phyloP scores from a whole-genome alignment of 768 basidiomycete genomes.

The Pleurotus salmoneostramineus region DNA sequence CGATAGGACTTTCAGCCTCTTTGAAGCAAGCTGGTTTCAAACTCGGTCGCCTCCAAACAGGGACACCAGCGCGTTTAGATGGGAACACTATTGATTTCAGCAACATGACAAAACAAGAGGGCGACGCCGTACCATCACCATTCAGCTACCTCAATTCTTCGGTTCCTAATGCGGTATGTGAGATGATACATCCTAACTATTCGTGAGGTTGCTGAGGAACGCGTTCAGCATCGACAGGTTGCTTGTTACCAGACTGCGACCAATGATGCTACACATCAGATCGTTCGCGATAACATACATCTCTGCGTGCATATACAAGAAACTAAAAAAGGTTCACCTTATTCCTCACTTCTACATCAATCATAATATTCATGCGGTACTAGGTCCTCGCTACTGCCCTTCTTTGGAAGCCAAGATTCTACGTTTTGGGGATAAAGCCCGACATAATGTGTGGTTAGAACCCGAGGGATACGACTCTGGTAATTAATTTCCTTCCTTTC shows the following conservation, averaged over 20 bases:
- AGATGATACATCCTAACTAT: background rate
- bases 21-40: conserved; percentile 73
- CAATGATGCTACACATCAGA: conserved; percentile 64
- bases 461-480: conserved; percentile 91
- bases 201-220: background rate
- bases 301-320: conserved; percentile 84
- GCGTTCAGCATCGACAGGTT: conserved; percentile 63
- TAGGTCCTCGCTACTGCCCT: conserved; percentile 90
- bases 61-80: conserved; percentile 81
- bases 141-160: conserved; percentile 72
- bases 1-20: conserved; percentile 72
- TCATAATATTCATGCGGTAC: background rate
- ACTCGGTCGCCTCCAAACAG: conserved; percentile 79
- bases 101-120: conserved; percentile 57
- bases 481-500: conserved; percentile 19
- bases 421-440: conserved; percentile 67
- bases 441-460: conserved; percentile 84
- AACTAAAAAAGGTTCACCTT: conserved; percentile 69
- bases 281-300: conserved; percentile 75
- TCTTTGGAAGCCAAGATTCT: conserved; percentile 85
- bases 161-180: conserved; percentile 66
- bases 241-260: conserved; percentile 71
- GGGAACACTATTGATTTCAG: conserved; percentile 67
- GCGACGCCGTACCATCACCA: conserved; percentile 61
- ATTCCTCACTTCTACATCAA: background rate